Evolutionary conservation across 2,329 filamentous ascomycete genomes (phyloP).

Genomic region (Aspergillus novofumigatus): DNA sequence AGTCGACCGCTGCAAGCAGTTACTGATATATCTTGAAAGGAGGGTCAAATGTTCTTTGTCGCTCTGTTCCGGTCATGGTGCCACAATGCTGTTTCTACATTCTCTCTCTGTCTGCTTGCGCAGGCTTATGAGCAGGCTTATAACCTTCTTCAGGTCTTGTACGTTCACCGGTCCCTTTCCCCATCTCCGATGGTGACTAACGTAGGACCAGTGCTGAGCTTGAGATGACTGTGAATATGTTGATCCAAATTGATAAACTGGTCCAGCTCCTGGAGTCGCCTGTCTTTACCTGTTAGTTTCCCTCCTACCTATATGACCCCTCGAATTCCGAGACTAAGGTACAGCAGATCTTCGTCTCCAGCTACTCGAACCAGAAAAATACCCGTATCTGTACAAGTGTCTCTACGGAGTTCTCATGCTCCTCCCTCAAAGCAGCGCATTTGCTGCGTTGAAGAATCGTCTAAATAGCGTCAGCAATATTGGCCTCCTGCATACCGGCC

Average conservation of each 20-base stretch:
- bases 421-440: slow-evolving; percentile 94
- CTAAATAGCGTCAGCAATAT: slow-evolving; percentile 97
- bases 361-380: slow-evolving; percentile 89
- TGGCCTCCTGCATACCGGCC: slow-evolving; percentile 83
- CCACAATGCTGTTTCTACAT: slow-evolving; percentile 95
- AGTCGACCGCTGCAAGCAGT: background rate
- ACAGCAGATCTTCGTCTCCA: slow-evolving; percentile 83
- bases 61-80: slow-evolving; percentile 95
- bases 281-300: slow-evolving; percentile 81
- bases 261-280: slow-evolving; percentile 95
- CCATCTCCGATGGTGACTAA: slow-evolving; percentile 8
- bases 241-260: slow-evolving; percentile 98
- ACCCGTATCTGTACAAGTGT: slow-evolving; percentile 94
- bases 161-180: slow-evolving; percentile 28
- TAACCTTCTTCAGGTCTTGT: slow-evolving; percentile 94
- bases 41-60: slow-evolving; percentile 93
- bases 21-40: slow-evolving; percentile 47
- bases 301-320: slow-evolving; percentile 4
- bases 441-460: slow-evolving; percentile 92
- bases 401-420: slow-evolving; percentile 97
- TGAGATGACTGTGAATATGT: slow-evolving; percentile 97
- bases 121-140: slow-evolving; percentile 99
- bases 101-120: slow-evolving; percentile 89
- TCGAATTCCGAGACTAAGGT: slow-evolving; percentile 6
- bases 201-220: slow-evolving; percentile 70